Evolutionary conservation across 1,139 yeast genomes (phyloP).

Genomic region (Taphrina flavorubra): DNA sequence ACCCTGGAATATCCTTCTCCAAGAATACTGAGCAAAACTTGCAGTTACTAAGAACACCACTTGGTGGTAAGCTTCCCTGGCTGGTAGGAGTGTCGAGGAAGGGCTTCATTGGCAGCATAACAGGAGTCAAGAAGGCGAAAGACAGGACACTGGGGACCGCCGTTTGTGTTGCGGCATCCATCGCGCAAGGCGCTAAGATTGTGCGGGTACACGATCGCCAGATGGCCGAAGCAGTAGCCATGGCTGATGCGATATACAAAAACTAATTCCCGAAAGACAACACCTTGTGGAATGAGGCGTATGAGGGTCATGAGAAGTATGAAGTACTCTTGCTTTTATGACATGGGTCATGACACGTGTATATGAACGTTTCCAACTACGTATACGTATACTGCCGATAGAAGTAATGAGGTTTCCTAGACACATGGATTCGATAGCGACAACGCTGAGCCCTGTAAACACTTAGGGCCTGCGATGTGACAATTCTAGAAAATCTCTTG

Average conservation of each 20-base stretch:
- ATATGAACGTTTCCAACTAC: no score
- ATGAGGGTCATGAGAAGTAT: no score
- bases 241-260: constrained; percentile 69
- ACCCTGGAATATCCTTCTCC: constrained; percentile 97
- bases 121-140: constrained; percentile 56
- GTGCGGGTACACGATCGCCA: constrained; percentile 86
- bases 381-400: no score
- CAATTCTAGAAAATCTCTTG: no score
- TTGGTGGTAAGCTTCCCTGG: constrained; percentile 56
- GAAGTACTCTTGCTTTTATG: no score
- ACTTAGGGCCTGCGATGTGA: no score
- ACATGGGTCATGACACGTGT: no score
- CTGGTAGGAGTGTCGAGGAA: constrained; percentile 88
- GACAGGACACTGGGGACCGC: constrained; percentile 78
- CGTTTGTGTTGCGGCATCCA: constrained; percentile 74
- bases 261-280: background rate
- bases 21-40: constrained; percentile 73
- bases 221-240: constrained; percentile 64
- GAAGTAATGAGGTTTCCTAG: no score
- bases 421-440: no score
- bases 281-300: background rate
- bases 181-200: constrained; percentile 76
- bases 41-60: constrained; percentile 63
- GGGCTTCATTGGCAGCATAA: constrained; percentile 77
- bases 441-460: no score